Percentiles rank a stretch among this genome's conserved stretches.
Conservation (phyloP, 2,329 filamentous ascomycete species). For the Thielaviopsis musarum region DNA sequence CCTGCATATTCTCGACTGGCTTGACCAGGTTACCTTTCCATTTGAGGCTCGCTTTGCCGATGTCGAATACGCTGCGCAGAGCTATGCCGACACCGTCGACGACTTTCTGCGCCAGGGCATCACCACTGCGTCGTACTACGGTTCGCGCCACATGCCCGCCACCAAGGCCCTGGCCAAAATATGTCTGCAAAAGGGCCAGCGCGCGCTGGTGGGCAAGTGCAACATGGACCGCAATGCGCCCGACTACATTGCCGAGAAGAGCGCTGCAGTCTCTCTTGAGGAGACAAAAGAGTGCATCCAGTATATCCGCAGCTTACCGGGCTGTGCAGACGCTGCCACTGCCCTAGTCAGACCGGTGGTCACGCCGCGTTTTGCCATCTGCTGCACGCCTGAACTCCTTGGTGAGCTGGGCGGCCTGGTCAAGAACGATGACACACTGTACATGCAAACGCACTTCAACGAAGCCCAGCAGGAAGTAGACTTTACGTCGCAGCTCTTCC, state of each 20-base stretch:
- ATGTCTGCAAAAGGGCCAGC: constrained; percentile 35
- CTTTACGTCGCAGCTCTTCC: constrained; percentile 38
- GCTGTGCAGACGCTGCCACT: constrained; percentile 22
- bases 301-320: constrained; percentile 25
- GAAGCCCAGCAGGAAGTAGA: constrained; percentile 44
- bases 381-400: constrained; percentile 38
- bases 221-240: constrained; percentile 43
- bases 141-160: constrained; percentile 36
- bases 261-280: constrained; percentile 27
- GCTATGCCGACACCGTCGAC: constrained; percentile 35
- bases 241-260: constrained; percentile 33
- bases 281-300: constrained; percentile 33
- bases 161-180: constrained; percentile 39
- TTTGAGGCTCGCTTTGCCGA: constrained; percentile 45
- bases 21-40: constrained; percentile 46
- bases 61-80: constrained; percentile 29
- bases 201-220: constrained; percentile 45
- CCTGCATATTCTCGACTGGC: constrained; percentile 43
- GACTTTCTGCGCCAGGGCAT: constrained; percentile 45
- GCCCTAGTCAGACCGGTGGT: constrained; percentile 32
- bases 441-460: constrained; percentile 52
- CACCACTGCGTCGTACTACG: constrained; percentile 46
- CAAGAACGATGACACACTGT: constrained; percentile 27
- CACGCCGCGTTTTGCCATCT: constrained; percentile 45
- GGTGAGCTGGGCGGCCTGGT: constrained; percentile 37